Percentiles rank a stretch among this genome's conserved stretches.
Evolutionary conservation across 2,329 filamentous ascomycete genomes (phyloP).

Genomic region (Mycocentrospora acerina): DNA sequence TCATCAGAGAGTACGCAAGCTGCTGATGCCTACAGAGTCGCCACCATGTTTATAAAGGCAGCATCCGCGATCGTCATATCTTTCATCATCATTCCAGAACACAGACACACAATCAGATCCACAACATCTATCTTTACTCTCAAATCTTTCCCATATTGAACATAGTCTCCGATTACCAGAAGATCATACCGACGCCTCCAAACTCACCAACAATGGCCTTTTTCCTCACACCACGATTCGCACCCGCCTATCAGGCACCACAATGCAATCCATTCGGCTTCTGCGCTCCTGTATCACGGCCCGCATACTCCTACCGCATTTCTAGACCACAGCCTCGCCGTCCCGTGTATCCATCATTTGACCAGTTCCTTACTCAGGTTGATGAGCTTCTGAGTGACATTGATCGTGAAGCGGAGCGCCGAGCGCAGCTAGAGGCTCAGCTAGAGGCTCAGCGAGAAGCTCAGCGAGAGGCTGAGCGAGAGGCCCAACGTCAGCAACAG

Average conservation of each 20-base stretch:
- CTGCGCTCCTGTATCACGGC: conserved; percentile 23
- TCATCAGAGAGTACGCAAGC: conserved; percentile 28
- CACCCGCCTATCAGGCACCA: conserved; percentile 30
- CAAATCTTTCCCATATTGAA: conserved; percentile 14
- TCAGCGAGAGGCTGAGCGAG: conserved; percentile 23
- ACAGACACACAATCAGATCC: conserved; percentile 20
- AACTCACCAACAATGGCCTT: conserved; percentile 32
- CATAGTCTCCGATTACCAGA: conserved; percentile 6
- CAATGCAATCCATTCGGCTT: conserved; percentile 32
- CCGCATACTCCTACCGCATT: conserved; percentile 21
- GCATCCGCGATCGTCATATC: conserved; percentile 8
- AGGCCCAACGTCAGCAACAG: conserved; percentile 32
- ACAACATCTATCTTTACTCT: conserved; percentile 19
- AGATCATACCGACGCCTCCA: conserved; percentile 2
- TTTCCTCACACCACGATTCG: conserved; percentile 35
- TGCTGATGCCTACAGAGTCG: conserved; percentile 25
- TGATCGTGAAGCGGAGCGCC: conserved; percentile 29
- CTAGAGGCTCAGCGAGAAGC: conserved; percentile 18
- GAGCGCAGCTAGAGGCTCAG: conserved; percentile 24
- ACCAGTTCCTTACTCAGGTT: conserved; percentile 36
- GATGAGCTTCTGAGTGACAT: conserved; percentile 36
- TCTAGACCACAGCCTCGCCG: conserved; percentile 17
- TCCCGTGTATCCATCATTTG: conserved; percentile 28
- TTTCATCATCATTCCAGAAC: conserved; percentile 30
- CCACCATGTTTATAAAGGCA: conserved; percentile 38